These are phyloP conservation scores for Pichia scutulata DNA, from an alignment of 805 yeast genomes.

Conservation along the genomic window DNA sequence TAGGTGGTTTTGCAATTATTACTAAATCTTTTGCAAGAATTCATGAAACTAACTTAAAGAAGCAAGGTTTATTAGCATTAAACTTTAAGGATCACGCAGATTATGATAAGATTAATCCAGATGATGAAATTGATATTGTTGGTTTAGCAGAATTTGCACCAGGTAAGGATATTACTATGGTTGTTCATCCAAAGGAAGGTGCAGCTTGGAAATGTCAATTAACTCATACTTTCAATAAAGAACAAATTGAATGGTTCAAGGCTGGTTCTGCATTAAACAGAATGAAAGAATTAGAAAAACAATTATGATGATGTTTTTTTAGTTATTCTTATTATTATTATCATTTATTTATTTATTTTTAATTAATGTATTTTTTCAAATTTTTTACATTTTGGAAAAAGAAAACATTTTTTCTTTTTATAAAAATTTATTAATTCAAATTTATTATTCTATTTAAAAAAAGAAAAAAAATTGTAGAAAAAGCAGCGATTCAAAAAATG, in stretches of 20 bases:
- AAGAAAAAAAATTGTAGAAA: no score
- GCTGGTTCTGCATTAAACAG: constrained; percentile 98
- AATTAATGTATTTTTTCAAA: neutral
- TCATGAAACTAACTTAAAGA: constrained; percentile 99
- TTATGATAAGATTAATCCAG: constrained; percentile 89
- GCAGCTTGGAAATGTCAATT: constrained; percentile 82
- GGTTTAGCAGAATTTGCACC: constrained; percentile 86
- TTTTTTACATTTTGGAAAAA: neutral
- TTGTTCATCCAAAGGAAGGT: constrained; percentile 68
- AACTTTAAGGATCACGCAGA: constrained; percentile 84
- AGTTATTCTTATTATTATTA: neutral
- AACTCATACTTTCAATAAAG: constrained; percentile 92
- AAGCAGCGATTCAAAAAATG: no score
- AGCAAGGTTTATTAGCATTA: constrained; percentile 97
- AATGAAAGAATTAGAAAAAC: constrained; percentile 35
- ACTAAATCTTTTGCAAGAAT: constrained; percentile 98
- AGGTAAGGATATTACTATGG: constrained; percentile 81
- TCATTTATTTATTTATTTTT: constrained; percentile 6
- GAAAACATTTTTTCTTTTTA: neutral
- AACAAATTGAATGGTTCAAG: constrained; percentile 99
- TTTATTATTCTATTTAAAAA: neutral
- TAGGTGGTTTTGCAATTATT: constrained; percentile 96
- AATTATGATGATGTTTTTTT: neutral
- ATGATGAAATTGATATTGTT: constrained; percentile 79
- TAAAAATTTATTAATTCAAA: neutral